Base-by-base conservation (phyloP, 768 basidiomycete genomes). In the Nidularia pulvinata region DNA sequence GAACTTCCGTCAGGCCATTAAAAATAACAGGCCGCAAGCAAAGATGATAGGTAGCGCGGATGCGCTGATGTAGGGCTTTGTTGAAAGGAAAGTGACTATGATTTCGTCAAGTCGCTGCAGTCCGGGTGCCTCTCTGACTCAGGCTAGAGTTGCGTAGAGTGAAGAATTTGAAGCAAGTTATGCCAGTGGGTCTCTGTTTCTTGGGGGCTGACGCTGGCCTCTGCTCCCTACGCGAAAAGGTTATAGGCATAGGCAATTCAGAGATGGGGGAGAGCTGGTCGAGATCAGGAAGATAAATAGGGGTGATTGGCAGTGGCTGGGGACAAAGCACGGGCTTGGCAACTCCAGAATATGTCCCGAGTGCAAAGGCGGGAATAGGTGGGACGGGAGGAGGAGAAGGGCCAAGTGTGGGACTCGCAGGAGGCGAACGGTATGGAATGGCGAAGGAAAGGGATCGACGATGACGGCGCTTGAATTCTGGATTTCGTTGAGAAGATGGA, bases 111-210 rank as follows among this genome's bases (percentile, higher is more conserved):
- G 19, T 19, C 19, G 19, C 19, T 19, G 19, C 45, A 16, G 45
- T 46, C n/a, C 45, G 30, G n/a, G 19, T 22, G 11, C 16, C 39
- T 42, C 16, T 11, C 11, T 16, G 16, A 42, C 11, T 42, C 16
- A 11, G 11, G 16, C 48, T 48, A 22, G n/a, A 46, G 55, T 57
- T 75, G 55, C 73, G 78, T 37, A 80, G 58, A 37, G 78, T 69
- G 57, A 84, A 75, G 60, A 81, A 79, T 47, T 69, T 73, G 56
- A 82, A 69, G 61, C 80, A 82, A 0, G 79, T 78, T 64, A 85
- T 74, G 51, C 75, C 71, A 39, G 71, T 61, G 46, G 63, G 60
- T 52, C 63, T 67, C 52, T 63, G 67, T 51, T 65, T 69, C 46
- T 67, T 63, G 44, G 62, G 56, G 48, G 66, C 55, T 6, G 66